Conservation (phyloP, 192 early-diverging fungal genomes). For the Kappamyces sp. region DNA sequence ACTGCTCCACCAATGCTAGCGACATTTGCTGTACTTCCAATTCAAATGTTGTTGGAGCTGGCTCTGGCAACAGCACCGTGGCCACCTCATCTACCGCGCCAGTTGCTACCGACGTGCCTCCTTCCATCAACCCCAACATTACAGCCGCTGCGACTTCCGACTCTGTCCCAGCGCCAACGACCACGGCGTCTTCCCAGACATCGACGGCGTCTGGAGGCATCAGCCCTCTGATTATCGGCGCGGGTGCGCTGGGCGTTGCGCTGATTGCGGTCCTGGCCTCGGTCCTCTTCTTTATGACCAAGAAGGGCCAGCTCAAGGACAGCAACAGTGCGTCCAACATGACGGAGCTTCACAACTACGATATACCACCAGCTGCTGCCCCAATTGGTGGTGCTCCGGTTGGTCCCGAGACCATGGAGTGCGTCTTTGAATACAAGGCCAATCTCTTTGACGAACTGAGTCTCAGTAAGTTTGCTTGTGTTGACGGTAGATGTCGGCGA, state of each 20-base stretch:
- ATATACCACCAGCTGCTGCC: neutral
- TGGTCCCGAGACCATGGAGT: constrained; percentile 34
- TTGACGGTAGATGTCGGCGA: constrained; percentile 28
- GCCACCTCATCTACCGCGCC: neutral
- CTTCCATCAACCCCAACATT: neutral
- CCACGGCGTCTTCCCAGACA: too few species aligned
- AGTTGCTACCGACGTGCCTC: neutral
- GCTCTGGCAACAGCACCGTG: neutral
- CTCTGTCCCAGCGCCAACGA: neutral
- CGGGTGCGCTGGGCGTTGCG: constrained; percentile 10
- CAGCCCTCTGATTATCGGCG: constrained; percentile 9
- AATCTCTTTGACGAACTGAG: constrained; percentile 42
- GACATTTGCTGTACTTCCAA: neutral
- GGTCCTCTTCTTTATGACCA: constrained; percentile 6
- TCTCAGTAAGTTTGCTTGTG: constrained; percentile 21
- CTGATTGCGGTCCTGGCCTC: constrained; percentile 4
- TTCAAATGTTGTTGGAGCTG: constrained; percentile 1
- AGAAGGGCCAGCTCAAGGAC: neutral
- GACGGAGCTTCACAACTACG: neutral
- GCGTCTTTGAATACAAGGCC: constrained; percentile 35
- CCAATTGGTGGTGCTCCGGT: neutral
- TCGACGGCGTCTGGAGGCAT: neutral
- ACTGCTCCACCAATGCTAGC: neutral
- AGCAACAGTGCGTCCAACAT: neutral
- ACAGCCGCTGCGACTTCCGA: neutral